phyloP scores from a whole-genome alignment of 140 eudicot genomes.

The Erigeron philadelphicus region DNA sequence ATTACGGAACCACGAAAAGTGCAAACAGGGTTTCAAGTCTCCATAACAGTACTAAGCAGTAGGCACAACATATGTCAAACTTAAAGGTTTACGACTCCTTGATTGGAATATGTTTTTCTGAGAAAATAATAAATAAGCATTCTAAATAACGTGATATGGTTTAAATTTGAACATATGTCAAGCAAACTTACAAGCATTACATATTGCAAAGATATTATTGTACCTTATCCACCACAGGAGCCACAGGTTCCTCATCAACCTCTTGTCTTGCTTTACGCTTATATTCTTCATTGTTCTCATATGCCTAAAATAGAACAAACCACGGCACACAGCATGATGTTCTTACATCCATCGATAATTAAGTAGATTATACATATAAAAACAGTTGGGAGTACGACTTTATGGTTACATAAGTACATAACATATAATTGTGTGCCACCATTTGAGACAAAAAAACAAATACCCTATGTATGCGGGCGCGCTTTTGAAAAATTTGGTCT shows the following conservation, averaged over 20 bases:
- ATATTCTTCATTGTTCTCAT: conserved; percentile 73
- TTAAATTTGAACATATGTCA: conserved; percentile 6
- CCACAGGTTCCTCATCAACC: conserved; percentile 42
- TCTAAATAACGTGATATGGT: not conserved
- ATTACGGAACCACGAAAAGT: not conserved
- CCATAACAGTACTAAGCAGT: not conserved
- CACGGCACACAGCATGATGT: conserved; percentile 10
- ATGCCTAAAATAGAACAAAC: conserved; percentile 44
- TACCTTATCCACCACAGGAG: conserved; percentile 71
- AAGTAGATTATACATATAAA: not conserved
- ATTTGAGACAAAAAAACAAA: not conserved
- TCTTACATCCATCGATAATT: not conserved
- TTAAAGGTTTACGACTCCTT: not conserved
- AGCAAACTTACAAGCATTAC: not conserved
- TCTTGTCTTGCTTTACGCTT: conserved; percentile 64
- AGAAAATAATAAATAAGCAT: conserved; percentile 3
- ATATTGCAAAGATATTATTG: conserved; percentile 13
- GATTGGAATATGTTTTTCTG: not conserved
- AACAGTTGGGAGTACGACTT: not conserved
- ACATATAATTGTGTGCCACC: not conserved
- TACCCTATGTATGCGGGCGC: conserved; percentile 89
- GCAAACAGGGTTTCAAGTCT: not conserved
- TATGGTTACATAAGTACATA: conserved; percentile 3
- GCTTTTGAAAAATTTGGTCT: conserved; percentile 92
- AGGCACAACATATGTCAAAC: not conserved